Evolutionary conservation across 305 asterid genomes (phyloP).

Genomic region (Solanum hybrid): DNA sequence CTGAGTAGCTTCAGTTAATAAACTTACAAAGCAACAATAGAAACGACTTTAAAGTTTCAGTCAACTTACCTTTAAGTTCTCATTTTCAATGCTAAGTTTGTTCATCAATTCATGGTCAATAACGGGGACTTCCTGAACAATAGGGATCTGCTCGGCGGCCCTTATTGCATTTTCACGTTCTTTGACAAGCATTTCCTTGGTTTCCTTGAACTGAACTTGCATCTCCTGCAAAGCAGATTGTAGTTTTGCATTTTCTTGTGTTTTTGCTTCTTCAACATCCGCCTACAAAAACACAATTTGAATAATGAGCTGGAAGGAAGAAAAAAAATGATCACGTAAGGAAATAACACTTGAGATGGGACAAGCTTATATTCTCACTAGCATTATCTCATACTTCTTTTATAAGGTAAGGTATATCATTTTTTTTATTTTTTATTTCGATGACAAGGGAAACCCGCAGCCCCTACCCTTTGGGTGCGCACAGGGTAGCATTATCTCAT

Average conservation of each 20-base stretch:
- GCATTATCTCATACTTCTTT: not conserved
- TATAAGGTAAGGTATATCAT: not conserved
- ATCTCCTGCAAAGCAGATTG: constrained; percentile 73
- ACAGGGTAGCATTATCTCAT: not conserved
- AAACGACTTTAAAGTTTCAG: not conserved
- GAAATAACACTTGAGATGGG: not conserved
- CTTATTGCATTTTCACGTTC: constrained; percentile 54
- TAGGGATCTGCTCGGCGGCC: constrained; percentile 64
- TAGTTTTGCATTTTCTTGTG: constrained; percentile 75
- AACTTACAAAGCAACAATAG: not conserved
- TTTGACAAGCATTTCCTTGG: constrained; percentile 59
- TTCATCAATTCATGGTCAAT: constrained; percentile 75
- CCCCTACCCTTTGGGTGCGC: too few species aligned
- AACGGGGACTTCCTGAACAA: constrained; percentile 84
- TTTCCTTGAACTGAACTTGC: constrained; percentile 73
- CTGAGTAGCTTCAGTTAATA: not conserved
- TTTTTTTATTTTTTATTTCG: too few species aligned
- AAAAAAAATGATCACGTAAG: not conserved
- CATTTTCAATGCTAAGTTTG: constrained; percentile 72
- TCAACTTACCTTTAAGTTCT: constrained; percentile 63
- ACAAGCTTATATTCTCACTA: not conserved
- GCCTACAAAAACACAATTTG: constrained; percentile 34
- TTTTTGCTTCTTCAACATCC: constrained; percentile 91
- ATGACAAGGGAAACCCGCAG: too few species aligned
- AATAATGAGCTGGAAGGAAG: constrained; percentile 3